A percentile compares a stretch with the other conserved stretches of the same genome.
phyloP scores from a whole-genome alignment of 139 green algal genomes.

The Chlorella sp. region DNA sequence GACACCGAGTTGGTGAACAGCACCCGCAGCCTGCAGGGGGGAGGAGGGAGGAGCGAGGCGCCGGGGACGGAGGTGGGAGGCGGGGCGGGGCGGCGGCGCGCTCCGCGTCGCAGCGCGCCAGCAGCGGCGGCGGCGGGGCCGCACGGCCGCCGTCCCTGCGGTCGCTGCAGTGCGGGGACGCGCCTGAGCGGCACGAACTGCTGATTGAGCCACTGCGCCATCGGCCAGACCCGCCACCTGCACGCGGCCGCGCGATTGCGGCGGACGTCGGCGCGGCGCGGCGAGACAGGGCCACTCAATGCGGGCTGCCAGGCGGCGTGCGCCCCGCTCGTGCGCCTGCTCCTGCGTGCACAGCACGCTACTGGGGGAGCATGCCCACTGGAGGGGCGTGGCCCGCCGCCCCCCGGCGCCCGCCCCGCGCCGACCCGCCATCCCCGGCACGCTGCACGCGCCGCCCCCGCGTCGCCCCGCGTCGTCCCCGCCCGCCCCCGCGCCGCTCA shows the following conservation, averaged over 20 bases:
- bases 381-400: neutral
- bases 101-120: no score
- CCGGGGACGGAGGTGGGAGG: neutral
- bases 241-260: neutral
- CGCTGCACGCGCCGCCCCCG: no score
- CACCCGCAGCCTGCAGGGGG: constrained; percentile 15
- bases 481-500: no score
- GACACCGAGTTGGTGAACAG: constrained; percentile 26
- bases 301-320: neutral
- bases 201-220: constrained; percentile 33
- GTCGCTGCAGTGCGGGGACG: no score
- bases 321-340: neutral
- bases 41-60: neutral
- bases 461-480: no score
- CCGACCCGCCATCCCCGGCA: neutral
- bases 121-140: no score
- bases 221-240: constrained; percentile 34
- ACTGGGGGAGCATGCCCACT: neutral
- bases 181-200: constrained; percentile 24
- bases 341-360: constrained; percentile 6
- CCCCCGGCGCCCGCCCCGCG: no score
- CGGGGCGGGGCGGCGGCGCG: no score
- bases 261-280: neutral
- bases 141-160: no score
- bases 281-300: neutral